phyloP scores from a whole-genome alignment of 2,329 filamentous ascomycete species.

The Phoma herbarum region DNA sequence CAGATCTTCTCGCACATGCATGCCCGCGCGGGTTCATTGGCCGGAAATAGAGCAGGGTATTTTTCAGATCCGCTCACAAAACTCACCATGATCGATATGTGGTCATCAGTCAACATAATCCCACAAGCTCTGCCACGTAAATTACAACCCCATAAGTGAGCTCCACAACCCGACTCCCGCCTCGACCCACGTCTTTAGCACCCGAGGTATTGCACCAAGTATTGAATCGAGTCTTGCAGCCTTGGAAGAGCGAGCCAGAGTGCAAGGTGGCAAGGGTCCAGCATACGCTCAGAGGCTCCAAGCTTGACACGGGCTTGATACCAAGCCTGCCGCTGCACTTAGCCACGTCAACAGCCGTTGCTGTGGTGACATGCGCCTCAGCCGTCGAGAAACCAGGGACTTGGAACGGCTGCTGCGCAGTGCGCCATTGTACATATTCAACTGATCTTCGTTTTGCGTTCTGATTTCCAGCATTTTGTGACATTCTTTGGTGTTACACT shows the following conservation, averaged over 20 bases:
- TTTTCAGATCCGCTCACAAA: not conserved
- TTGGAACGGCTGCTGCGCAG: conserved; percentile 1
- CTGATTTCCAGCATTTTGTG: conserved; percentile 1
- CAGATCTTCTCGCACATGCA: conserved; percentile 7
- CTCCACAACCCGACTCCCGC: conserved; percentile 4
- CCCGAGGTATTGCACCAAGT: not conserved
- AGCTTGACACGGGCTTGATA: conserved; percentile 4
- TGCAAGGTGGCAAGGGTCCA: not conserved
- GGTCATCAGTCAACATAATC: not conserved
- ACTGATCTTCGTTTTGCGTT: conserved; percentile 13
- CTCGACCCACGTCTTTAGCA: conserved; percentile 1
- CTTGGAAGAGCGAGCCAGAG: conserved; percentile 5
- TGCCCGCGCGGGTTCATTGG: not conserved
- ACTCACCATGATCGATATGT: not conserved
- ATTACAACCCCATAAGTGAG: not conserved
- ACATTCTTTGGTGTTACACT: conserved; percentile 9
- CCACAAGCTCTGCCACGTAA: not conserved
- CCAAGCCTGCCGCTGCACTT: conserved; percentile 26
- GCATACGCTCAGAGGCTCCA: not conserved
- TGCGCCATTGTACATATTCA: conserved; percentile 39
- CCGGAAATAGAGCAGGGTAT: not conserved
- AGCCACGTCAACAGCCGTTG: conserved; percentile 42
- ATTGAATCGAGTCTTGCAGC: not conserved
- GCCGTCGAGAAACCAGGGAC: conserved; percentile 21
- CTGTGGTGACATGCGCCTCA: conserved; percentile 43